Conservation (phyloP, 2,329 filamentous ascomycete genomes). For the Dendrostoma leiphaemia region DNA sequence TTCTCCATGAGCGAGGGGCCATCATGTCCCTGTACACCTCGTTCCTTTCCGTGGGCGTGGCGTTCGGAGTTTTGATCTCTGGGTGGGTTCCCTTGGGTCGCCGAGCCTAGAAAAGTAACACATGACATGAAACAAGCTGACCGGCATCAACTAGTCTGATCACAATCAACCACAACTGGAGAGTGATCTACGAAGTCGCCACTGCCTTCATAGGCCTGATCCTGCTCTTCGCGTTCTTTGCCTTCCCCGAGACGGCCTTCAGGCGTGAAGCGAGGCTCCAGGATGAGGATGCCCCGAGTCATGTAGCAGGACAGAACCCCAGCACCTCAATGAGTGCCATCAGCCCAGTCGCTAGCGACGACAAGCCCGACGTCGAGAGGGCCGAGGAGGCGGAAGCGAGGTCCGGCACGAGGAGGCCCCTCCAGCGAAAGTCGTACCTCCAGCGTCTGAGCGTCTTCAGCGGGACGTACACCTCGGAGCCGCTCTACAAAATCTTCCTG, state of each 20-base stretch:
- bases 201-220: slow-evolving; percentile 47
- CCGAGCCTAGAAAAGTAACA: slow-evolving; percentile 15
- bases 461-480: slow-evolving; percentile 42
- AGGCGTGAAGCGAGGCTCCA: slow-evolving; percentile 27
- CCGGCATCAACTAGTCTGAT: slow-evolving; percentile 36
- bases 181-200: slow-evolving; percentile 50
- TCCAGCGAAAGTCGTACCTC: slow-evolving; percentile 30
- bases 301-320: slow-evolving; percentile 19
- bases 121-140: slow-evolving; percentile 2
- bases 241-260: slow-evolving; percentile 55
- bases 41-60: slow-evolving; percentile 40
- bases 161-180: slow-evolving; percentile 46
- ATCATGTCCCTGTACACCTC: slow-evolving; percentile 47
- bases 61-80: slow-evolving; percentile 40
- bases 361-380: slow-evolving; percentile 15
- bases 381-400: slow-evolving; percentile 20
- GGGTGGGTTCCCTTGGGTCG: slow-evolving; percentile 26
- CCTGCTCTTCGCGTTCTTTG: slow-evolving; percentile 47
- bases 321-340: slow-evolving; percentile 4
- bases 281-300: slow-evolving; percentile 17
- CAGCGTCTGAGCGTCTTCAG: slow-evolving; percentile 39
- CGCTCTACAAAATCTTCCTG: slow-evolving; percentile 43
- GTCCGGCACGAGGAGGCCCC: not conserved
- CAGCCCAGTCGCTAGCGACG: not conserved
- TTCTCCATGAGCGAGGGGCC: slow-evolving; percentile 52